phyloP scores from a whole-genome alignment of 164 flowering plant genomes.

The Akebia trifoliata region DNA sequence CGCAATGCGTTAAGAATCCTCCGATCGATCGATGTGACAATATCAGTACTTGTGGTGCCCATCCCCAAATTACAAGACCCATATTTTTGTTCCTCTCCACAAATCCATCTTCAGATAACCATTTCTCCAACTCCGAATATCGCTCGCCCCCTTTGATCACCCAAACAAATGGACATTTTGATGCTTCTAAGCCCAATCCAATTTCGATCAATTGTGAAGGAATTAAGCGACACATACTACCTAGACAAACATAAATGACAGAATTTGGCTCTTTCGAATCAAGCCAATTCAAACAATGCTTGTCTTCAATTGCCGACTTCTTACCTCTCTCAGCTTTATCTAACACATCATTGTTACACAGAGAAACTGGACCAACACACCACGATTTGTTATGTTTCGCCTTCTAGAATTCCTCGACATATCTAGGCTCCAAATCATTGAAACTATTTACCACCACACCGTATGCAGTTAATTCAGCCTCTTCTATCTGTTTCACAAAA shows the following conservation, averaged over 20 bases:
- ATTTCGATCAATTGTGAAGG: conserved; percentile 36
- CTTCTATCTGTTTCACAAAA: conserved; percentile 15
- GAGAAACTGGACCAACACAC: conserved; percentile 26
- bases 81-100: too few relatives aligned
- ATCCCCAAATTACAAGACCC: too few relatives aligned
- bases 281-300: conserved; percentile 32
- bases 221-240: conserved; percentile 31
- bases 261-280: conserved; percentile 29
- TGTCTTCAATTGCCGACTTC: conserved; percentile 21
- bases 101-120: too few relatives aligned
- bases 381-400: conserved; percentile 22
- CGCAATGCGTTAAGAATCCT: too few relatives aligned
- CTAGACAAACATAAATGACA: conserved; percentile 46
- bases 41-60: too few relatives aligned
- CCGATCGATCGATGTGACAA: too few relatives aligned
- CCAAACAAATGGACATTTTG: conserved; percentile 42
- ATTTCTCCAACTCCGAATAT: too few relatives aligned
- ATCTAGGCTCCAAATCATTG: conserved; percentile 23
- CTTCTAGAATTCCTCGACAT: conserved; percentile 13
- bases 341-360: conserved; percentile 21
- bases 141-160: too few relatives aligned
- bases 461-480: conserved; percentile 25
- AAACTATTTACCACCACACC: conserved; percentile 38
- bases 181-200: conserved; percentile 37
- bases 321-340: conserved; percentile 36